Conservation (phyloP, 116 monocot genomes). For the Dioscorea cayenensis region DNA sequence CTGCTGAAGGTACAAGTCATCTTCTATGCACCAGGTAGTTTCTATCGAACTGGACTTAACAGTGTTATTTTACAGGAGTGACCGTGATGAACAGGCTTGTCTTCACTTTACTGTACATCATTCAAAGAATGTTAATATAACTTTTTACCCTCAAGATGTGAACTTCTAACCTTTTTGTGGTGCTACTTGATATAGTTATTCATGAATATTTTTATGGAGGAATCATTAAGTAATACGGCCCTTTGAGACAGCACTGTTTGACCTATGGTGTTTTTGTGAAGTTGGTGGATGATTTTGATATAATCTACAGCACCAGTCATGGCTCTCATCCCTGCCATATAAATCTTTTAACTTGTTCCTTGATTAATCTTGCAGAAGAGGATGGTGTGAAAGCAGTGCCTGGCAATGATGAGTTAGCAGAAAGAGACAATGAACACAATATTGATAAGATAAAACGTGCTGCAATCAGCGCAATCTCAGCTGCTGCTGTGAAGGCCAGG, state of each 20-base stretch:
- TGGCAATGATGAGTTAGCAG: slow-evolving; percentile 14
- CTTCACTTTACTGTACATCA: background rate
- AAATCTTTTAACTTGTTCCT: slow-evolving; percentile 2
- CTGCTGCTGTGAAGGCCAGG: slow-evolving; percentile 84
- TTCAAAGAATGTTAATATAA: background rate
- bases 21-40: background rate
- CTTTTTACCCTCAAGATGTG: too few species aligned
- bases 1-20: background rate
- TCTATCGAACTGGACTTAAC: background rate
- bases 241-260: background rate
- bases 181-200: too few species aligned
- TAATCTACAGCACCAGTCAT: background rate
- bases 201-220: too few species aligned
- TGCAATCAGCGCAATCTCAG: slow-evolving; percentile 73
- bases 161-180: too few species aligned
- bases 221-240: too few species aligned
- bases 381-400: slow-evolving; percentile 22
- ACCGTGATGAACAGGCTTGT: background rate
- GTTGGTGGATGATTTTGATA: background rate
- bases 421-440: slow-evolving; percentile 17
- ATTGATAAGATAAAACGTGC: slow-evolving; percentile 66
- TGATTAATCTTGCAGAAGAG: slow-evolving; percentile 29
- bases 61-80: background rate
- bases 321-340: background rate
- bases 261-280: background rate